phyloP scores from a whole-genome alignment of 2,329 filamentous ascomycete genomes.

The Aureobasidium sp. region DNA sequence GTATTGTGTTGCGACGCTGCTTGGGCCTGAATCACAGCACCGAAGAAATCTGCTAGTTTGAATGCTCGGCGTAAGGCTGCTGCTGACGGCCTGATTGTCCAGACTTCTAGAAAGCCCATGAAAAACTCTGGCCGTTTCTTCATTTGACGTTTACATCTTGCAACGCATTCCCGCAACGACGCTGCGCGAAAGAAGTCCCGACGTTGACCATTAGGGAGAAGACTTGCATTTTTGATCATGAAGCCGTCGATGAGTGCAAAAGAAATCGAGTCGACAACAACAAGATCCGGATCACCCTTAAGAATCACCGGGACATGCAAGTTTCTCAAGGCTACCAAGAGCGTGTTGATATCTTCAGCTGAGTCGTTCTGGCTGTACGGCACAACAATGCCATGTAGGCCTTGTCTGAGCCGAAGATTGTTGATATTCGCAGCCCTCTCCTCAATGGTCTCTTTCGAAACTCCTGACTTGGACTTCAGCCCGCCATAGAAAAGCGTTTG shows the following conservation, averaged over 20 bases:
- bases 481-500: conserved; percentile 13
- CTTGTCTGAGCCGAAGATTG: conserved; percentile 22
- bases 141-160: conserved; percentile 24
- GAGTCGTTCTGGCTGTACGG: conserved; percentile 20
- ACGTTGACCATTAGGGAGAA: conserved; percentile 21
- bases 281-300: conserved; percentile 21
- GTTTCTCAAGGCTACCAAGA: conserved; percentile 13
- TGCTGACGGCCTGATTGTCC: conserved; percentile 22
- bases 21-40: conserved; percentile 21
- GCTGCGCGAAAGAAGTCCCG: conserved; percentile 24
- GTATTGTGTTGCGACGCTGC: conserved; percentile 13
- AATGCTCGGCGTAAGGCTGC: conserved; percentile 23
- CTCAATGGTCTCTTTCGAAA: neutral
- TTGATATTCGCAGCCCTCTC: conserved; percentile 15
- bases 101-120: conserved; percentile 25
- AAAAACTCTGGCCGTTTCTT: conserved; percentile 24
- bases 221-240: conserved; percentile 23
- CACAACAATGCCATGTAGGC: conserved; percentile 23
- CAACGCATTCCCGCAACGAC: conserved; percentile 23
- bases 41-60: conserved; percentile 27
- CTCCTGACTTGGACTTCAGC: neutral
- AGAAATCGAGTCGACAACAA: conserved; percentile 20
- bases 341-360: conserved; percentile 16
- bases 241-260: conserved; percentile 24
- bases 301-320: conserved; percentile 23